phyloP scores from a whole-genome alignment of 768 basidiomycete genomes.

The Tephrocybe rancida region DNA sequence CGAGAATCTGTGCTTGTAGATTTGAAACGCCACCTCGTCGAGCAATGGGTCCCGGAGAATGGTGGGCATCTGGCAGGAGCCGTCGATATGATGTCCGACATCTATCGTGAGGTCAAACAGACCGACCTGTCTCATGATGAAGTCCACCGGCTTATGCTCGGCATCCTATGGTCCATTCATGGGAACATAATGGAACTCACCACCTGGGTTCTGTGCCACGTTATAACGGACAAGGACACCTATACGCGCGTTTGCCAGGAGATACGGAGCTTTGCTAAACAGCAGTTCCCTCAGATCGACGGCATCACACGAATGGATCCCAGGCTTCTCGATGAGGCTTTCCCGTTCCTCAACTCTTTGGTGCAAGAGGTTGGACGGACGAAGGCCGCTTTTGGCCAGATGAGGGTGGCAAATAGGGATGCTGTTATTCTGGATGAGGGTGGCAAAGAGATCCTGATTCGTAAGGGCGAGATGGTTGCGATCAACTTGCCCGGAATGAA shows the following conservation, averaged over 20 bases:
- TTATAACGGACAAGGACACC: not conserved
- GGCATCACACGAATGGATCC: not conserved
- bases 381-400: not conserved
- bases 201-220: not conserved
- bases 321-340: not conserved
- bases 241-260: not conserved
- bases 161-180: not conserved
- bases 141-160: not conserved
- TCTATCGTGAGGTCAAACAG: not conserved
- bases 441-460: not conserved
- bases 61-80: not conserved
- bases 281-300: not conserved
- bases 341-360: not conserved
- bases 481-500: not conserved
- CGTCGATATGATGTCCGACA: not conserved
- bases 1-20: not conserved
- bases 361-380: constrained; percentile 1
- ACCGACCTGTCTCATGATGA: not conserved
- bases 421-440: not conserved
- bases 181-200: not conserved
- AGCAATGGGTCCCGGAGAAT: not conserved
- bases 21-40: not conserved
- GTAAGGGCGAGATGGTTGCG: not conserved
- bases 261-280: not conserved
- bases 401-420: not conserved